phyloP scores from a whole-genome alignment of 2,329 filamentous ascomycete genomes.

The Huntiella decipiens region DNA sequence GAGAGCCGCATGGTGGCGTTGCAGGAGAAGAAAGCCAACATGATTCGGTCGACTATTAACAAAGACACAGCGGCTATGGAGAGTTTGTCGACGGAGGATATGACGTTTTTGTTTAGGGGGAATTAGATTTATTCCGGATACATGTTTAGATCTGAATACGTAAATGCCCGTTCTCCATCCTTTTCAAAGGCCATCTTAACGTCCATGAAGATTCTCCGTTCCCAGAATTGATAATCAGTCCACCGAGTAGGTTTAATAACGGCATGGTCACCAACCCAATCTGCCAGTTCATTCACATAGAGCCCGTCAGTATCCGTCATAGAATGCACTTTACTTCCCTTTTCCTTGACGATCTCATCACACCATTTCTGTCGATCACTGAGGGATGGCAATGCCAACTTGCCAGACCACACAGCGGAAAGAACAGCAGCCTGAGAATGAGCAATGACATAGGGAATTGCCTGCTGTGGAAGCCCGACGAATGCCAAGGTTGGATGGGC shows the following conservation, averaged over 20 bases:
- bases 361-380: constrained; percentile 56
- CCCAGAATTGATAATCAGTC: constrained; percentile 53
- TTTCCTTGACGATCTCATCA: constrained; percentile 31
- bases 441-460: constrained; percentile 72
- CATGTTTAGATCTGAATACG: constrained; percentile 12
- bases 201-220: constrained; percentile 44
- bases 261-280: constrained; percentile 36
- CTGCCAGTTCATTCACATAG: constrained; percentile 50
- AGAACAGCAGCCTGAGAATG: constrained; percentile 66
- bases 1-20: constrained; percentile 89
- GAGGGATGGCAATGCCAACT: constrained; percentile 41
- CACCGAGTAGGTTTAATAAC: constrained; percentile 47
- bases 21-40: constrained; percentile 95
- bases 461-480: constrained; percentile 53
- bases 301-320: constrained; percentile 41
- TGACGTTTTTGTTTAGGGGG: constrained; percentile 68
- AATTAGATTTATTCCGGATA: not conserved
- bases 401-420: constrained; percentile 57
- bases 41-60: constrained; percentile 96
- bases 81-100: constrained; percentile 72
- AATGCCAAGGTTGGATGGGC: constrained; percentile 63
- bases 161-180: constrained; percentile 43
- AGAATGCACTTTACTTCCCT: constrained; percentile 27
- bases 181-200: constrained; percentile 56
- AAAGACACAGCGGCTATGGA: constrained; percentile 83